Evolutionary conservation across 2,329 filamentous ascomycete species (phyloP).

Genomic region (Colletotrichum echinochloae): DNA sequence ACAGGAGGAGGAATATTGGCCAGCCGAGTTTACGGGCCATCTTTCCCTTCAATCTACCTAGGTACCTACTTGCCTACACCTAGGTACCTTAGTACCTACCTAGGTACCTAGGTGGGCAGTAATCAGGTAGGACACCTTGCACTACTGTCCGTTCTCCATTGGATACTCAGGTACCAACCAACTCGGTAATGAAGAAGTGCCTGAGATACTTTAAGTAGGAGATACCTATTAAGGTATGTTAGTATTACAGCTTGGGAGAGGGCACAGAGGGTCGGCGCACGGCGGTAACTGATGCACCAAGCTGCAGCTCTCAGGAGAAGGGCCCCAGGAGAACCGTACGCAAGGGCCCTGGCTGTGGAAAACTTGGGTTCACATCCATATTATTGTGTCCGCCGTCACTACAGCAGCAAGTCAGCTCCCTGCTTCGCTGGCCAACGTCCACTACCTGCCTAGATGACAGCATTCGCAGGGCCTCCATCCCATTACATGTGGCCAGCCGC

Average conservation of each 20-base stretch:
- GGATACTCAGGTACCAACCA: no score
- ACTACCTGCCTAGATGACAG: neutral
- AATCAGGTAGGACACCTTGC: neutral
- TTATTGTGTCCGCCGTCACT: neutral
- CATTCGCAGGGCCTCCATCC: neutral
- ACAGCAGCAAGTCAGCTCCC: conserved; percentile 1
- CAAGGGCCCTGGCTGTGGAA: neutral
- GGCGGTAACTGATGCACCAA: neutral
- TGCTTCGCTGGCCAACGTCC: neutral
- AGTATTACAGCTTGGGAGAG: no score
- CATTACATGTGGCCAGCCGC: neutral
- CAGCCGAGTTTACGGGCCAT: neutral
- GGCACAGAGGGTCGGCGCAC: neutral
- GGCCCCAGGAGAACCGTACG: neutral
- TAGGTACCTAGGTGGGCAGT: no score
- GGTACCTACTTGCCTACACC: no score
- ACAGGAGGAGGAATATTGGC: neutral
- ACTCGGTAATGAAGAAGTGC: no score
- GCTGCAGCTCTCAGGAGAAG: no score
- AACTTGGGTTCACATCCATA: neutral
- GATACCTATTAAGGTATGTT: no score
- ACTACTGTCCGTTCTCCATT: no score
- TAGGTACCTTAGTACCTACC: no score
- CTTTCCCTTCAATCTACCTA: neutral
- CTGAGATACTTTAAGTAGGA: no score